Percentiles rank a stretch among this genome's conserved stretches.
Evolutionary conservation across 768 basidiomycete genomes (phyloP).

Genomic region (Galerina marginata): DNA sequence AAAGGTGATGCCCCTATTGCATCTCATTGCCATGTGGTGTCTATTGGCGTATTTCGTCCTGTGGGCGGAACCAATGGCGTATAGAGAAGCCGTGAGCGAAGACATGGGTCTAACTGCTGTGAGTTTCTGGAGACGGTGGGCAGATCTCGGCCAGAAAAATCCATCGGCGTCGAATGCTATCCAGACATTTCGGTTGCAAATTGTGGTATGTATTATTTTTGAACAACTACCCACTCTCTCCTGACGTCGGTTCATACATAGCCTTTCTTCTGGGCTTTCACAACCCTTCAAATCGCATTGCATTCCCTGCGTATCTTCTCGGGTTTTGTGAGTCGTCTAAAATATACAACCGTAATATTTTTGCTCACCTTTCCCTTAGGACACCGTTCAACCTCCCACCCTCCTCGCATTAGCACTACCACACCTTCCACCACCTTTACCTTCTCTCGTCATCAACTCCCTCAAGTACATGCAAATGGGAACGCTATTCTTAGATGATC

Average conservation of each 20-base stretch:
- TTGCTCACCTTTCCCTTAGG: conserved; percentile 39
- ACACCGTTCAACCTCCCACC: conserved; percentile 62
- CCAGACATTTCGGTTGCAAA: conserved; percentile 49
- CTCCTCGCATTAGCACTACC: conserved; percentile 65
- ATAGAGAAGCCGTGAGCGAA: conserved; percentile 41
- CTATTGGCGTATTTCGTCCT: conserved; percentile 73
- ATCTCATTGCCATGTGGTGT: conserved; percentile 66
- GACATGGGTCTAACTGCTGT: conserved; percentile 29
- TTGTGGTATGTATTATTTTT: conserved; percentile 52
- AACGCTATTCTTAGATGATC: conserved; percentile 69
- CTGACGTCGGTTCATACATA: conserved; percentile 38
- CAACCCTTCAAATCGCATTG: conserved; percentile 70
- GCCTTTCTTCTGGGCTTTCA: conserved; percentile 87
- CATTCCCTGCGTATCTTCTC: conserved; percentile 77
- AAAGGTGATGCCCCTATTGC: conserved; percentile 68
- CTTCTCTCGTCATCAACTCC: conserved; percentile 63
- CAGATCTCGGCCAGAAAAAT: conserved; percentile 49
- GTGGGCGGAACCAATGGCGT: conserved; percentile 63
- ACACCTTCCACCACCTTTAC: conserved; percentile 67
- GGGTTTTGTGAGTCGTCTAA: conserved; percentile 56
- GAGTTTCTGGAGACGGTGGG: conserved; percentile 66
- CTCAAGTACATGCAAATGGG: conserved; percentile 75
- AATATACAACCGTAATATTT: background rate
- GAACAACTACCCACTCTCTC: no score
- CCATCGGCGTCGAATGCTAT: conserved; percentile 29